These are phyloP conservation scores for Pyricularia grisea DNA, from an alignment of 2,329 filamentous ascomycete species.

Conservation along the genomic window DNA sequence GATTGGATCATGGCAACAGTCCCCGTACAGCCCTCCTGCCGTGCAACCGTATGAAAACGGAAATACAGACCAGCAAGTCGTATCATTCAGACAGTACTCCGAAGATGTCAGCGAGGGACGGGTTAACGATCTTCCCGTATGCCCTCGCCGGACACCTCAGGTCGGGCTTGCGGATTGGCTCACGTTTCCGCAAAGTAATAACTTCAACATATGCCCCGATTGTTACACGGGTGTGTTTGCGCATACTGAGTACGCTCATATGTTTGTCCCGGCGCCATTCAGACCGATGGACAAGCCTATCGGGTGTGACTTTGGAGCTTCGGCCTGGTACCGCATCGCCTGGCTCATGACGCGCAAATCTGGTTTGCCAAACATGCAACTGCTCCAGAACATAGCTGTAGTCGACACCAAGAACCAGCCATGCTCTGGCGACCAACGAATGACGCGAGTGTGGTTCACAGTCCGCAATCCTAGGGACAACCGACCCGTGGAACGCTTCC, in stretches of 20 bases:
- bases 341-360: slow-evolving; percentile 74
- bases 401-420: slow-evolving; percentile 45
- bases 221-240: slow-evolving; percentile 67
- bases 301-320: slow-evolving; percentile 69
- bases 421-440: slow-evolving; percentile 49
- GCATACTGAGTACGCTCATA: slow-evolving; percentile 55
- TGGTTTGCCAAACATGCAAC: slow-evolving; percentile 51
- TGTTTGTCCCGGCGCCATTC: slow-evolving; percentile 53
- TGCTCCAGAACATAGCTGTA: slow-evolving; percentile 61
- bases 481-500: slow-evolving; percentile 59
- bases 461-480: slow-evolving; percentile 59
- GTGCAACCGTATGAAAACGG: not conserved
- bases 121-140: slow-evolving; percentile 50
- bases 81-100: slow-evolving; percentile 43
- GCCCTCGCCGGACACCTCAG: slow-evolving; percentile 55
- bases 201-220: slow-evolving; percentile 72
- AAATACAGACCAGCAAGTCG: slow-evolving; percentile 22
- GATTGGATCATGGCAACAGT: slow-evolving; percentile 31
- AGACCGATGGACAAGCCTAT: slow-evolving; percentile 49
- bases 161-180: slow-evolving; percentile 70
- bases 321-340: slow-evolving; percentile 74
- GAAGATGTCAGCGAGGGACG: slow-evolving; percentile 37
- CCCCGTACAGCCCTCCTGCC: slow-evolving; percentile 29
- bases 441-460: slow-evolving; percentile 62
- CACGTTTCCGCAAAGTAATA: slow-evolving; percentile 59